These are phyloP conservation scores for Cladorrhinum sp. DNA, from an alignment of 2,329 filamentous ascomycete genomes.

Conservation along the genomic window DNA sequence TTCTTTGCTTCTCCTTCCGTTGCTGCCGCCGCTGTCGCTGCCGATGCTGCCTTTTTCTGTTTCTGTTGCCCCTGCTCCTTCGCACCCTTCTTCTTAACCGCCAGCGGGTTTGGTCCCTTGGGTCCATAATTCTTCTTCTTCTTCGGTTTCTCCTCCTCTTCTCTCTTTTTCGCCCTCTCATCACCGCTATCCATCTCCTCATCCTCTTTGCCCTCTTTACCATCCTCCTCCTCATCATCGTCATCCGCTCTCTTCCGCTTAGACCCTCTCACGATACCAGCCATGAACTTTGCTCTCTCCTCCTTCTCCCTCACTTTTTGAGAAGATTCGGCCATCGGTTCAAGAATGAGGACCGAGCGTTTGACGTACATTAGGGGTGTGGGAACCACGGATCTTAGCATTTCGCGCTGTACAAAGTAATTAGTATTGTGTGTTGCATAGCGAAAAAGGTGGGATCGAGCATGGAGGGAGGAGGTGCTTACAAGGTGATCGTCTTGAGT, in stretches of 20 bases:
- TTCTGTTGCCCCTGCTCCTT: conserved; percentile 20
- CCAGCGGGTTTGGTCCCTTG: conserved; percentile 35
- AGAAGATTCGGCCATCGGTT: conserved; percentile 60
- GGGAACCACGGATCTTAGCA: conserved; percentile 26
- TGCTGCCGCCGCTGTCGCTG: conserved; percentile 22
- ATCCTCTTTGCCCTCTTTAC: conserved; percentile 38
- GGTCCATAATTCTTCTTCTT: conserved; percentile 33
- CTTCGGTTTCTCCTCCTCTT: conserved; percentile 24
- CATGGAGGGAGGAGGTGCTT: conserved; percentile 4
- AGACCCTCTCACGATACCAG: conserved; percentile 37
- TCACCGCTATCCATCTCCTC: conserved; percentile 34
- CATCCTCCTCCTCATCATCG: conserved; percentile 35
- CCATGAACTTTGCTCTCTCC: conserved; percentile 61
- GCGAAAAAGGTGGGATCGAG: neutral
- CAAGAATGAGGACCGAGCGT: conserved; percentile 63
- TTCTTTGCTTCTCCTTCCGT: conserved; percentile 22
- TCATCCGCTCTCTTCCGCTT: conserved; percentile 50
- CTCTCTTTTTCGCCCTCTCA: conserved; percentile 26
- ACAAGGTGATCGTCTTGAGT: conserved; percentile 63
- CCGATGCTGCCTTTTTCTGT: conserved; percentile 24
- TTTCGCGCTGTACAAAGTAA: conserved; percentile 21
- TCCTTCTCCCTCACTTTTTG: conserved; percentile 61
- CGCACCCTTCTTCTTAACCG: conserved; percentile 37
- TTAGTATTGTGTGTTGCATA: too few species aligned
- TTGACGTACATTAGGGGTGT: conserved; percentile 72